Evolutionary conservation across 164 flowering plant species (phyloP).

Genomic region (Vitis rotundifolia): DNA sequence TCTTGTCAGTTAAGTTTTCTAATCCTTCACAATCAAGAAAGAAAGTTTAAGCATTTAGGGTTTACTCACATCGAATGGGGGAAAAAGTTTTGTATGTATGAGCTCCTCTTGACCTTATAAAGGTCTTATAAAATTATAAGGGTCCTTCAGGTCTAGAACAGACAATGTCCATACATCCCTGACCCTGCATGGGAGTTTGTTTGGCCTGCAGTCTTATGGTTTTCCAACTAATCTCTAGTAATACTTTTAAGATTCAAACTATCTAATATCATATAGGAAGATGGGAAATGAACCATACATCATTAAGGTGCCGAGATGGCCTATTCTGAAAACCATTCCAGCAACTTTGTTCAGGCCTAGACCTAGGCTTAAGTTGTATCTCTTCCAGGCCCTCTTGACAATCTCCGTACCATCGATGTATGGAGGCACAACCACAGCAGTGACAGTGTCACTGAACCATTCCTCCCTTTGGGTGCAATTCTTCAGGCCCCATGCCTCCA

Average conservation of each 20-base stretch:
- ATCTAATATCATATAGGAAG: not conserved
- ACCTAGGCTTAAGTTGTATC: conserved; percentile 93
- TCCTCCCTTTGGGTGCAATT: conserved; percentile 93
- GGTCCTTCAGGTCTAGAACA: too few species aligned
- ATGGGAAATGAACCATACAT: conserved; percentile 41
- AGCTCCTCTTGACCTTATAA: too few species aligned
- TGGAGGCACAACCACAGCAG: conserved; percentile 92
- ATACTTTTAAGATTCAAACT: not conserved
- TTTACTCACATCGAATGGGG: too few species aligned
- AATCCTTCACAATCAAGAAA: too few species aligned
- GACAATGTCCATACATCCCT: too few species aligned
- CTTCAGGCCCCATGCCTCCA: conserved; percentile 98
- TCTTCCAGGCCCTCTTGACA: conserved; percentile 86
- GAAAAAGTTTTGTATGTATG: too few species aligned
- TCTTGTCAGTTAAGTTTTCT: not conserved
- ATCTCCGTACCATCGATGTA: conserved; percentile 84
- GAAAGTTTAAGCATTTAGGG: too few species aligned
- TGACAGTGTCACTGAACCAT: conserved; percentile 94
- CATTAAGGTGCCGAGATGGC: conserved; percentile 97
- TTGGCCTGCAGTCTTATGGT: not conserved
- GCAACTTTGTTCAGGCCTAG: conserved; percentile 96
- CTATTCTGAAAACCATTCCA: conserved; percentile 98
- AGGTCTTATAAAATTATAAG: too few species aligned
- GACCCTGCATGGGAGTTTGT: too few species aligned
- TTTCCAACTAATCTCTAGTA: not conserved